These are phyloP conservation scores for Cornus controversa DNA, from an alignment of 148 eudicot species.

Conservation along the genomic window DNA sequence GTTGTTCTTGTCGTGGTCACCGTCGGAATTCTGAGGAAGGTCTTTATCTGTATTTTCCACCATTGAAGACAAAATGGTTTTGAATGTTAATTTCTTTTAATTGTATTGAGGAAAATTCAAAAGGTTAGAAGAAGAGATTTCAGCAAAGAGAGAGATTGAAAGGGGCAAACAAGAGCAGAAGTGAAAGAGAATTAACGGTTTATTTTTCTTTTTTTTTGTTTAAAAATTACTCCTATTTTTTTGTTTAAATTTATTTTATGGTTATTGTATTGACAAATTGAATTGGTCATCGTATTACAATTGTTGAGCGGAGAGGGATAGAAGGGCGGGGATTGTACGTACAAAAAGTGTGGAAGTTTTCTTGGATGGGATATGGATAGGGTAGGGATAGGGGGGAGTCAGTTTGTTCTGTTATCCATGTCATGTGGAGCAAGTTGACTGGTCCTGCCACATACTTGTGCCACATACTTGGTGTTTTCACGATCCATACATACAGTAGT, in stretches of 20 bases:
- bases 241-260: neutral
- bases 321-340: neutral
- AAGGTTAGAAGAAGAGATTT: neutral
- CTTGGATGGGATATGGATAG: constrained; percentile 22
- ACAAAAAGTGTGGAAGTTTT: neutral
- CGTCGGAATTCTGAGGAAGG: constrained; percentile 12
- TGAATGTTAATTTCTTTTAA: neutral
- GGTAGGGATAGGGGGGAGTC: too few species aligned
- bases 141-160: neutral
- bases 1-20: neutral
- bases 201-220: neutral
- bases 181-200: neutral
- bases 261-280: neutral
- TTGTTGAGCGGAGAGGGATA: neutral
- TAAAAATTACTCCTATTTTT: neutral
- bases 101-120: neutral
- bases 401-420: constrained; percentile 10
- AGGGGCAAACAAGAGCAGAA: neutral
- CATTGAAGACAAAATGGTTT: constrained; percentile 9
- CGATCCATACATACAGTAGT: too few species aligned
- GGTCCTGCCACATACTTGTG: too few species aligned
- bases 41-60: constrained; percentile 26
- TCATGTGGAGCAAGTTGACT: too few species aligned
- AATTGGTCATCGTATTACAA: constrained; percentile 10
- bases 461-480: too few species aligned